A percentile compares a stretch with the other conserved stretches of the same genome.
Evolutionary conservation across 1,284 basidiomycete species (phyloP).

Genomic region (Jaminaea rosea): DNA sequence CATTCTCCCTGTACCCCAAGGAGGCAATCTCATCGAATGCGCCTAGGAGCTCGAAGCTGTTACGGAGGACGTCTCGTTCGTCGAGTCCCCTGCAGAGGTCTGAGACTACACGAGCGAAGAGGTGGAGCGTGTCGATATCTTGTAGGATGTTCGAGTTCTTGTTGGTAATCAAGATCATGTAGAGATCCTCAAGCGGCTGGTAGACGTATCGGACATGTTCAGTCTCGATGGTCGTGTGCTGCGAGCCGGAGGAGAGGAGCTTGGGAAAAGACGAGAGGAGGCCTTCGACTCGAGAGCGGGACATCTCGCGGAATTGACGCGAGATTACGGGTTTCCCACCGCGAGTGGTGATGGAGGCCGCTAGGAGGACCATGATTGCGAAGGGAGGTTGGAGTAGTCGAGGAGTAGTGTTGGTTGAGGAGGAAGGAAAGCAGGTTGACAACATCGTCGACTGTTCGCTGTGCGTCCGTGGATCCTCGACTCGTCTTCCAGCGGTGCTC

Average conservation of each 20-base stretch:
- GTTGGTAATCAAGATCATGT: slow-evolving; percentile 95
- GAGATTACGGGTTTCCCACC: slow-evolving; percentile 89
- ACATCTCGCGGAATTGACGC: slow-evolving; percentile 90
- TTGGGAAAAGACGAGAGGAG: slow-evolving; percentile 95
- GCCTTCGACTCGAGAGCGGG: slow-evolving; percentile 82
- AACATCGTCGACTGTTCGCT: too few species aligned
- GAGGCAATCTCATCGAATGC: slow-evolving; percentile 96
- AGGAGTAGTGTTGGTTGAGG: too few species aligned
- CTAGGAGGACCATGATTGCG: slow-evolving; percentile 74
- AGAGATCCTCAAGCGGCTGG: slow-evolving; percentile 94
- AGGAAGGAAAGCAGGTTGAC: too few species aligned
- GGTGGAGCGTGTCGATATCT: slow-evolving; percentile 91
- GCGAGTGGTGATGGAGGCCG: slow-evolving; percentile 87
- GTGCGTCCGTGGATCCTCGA: too few species aligned
- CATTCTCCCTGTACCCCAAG: slow-evolving; percentile 85
- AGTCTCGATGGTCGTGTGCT: slow-evolving; percentile 72
- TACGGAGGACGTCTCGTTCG: slow-evolving; percentile 80
- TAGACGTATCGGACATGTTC: slow-evolving; percentile 73
- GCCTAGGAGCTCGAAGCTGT: slow-evolving; percentile 87
- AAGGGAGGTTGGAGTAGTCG: too few species aligned
- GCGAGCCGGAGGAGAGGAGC: slow-evolving; percentile 88
- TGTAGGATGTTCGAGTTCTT: slow-evolving; percentile 96
- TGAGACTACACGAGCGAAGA: slow-evolving; percentile 85
- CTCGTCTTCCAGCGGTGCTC: too few species aligned
- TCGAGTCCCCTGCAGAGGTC: slow-evolving; percentile 68